phyloP scores from a whole-genome alignment of 2,329 filamentous ascomycete species.

The Cytospora piceae region DNA sequence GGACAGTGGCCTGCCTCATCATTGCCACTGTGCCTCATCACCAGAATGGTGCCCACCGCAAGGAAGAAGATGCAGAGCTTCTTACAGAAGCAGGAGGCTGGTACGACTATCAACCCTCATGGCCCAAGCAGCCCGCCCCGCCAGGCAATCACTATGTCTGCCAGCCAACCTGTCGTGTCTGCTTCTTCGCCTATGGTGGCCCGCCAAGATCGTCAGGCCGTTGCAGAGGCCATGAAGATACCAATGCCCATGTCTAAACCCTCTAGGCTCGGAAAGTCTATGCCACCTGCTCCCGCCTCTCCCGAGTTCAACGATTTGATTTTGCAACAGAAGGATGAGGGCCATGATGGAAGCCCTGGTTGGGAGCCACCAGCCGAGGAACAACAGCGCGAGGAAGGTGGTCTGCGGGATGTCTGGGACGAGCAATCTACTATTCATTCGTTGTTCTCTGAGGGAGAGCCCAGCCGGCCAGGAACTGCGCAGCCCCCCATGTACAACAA shows the following conservation, averaged over 20 bases:
- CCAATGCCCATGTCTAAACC: conserved; percentile 15
- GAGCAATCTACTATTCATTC: conserved; percentile 30
- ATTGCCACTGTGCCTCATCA: neutral
- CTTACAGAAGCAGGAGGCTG: conserved; percentile 24
- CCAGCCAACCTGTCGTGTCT: conserved; percentile 4
- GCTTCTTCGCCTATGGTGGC: conserved; percentile 17
- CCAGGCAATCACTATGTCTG: conserved; percentile 4
- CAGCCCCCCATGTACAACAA: conserved; percentile 8
- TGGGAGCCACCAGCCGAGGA: conserved; percentile 22
- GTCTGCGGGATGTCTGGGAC: conserved; percentile 28
- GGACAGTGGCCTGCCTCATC: too few species aligned
- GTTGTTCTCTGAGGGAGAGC: conserved; percentile 27
- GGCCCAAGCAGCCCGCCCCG: conserved; percentile 31
- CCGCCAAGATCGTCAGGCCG: conserved; percentile 9
- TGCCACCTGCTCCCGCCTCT: conserved; percentile 2
- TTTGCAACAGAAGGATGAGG: conserved; percentile 2
- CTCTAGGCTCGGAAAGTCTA: neutral
- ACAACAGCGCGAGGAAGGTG: conserved; percentile 10
- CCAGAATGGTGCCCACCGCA: conserved; percentile 39
- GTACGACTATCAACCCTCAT: conserved; percentile 18
- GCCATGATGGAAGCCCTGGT: neutral
- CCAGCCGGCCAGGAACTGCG: conserved; percentile 16
- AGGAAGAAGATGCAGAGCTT: conserved; percentile 43
- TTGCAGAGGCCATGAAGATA: conserved; percentile 27
- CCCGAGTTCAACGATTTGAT: conserved; percentile 2